Percentiles rank a stretch among this genome's conserved stretches.
Evolutionary conservation across 192 early-diverging fungal genomes (phyloP).

Genomic region (Phlyctochytrium arcticum): DNA sequence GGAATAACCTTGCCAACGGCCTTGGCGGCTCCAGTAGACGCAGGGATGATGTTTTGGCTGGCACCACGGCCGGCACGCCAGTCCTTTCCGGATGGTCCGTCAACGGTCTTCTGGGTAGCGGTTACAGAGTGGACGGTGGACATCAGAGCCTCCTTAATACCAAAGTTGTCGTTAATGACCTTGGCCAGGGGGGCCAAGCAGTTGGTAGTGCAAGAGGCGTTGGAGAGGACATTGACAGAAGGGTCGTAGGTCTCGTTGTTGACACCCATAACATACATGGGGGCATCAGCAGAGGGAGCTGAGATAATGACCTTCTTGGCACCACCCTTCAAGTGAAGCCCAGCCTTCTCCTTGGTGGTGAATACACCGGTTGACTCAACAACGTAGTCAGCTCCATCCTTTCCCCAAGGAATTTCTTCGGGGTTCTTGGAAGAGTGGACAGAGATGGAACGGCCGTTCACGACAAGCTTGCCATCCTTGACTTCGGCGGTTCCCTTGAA

Average conservation of each 20-base stretch:
- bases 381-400: conserved; percentile 79
- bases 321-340: conserved; percentile 81
- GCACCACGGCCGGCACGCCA: conserved; percentile 98
- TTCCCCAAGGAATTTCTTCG: conserved; percentile 85
- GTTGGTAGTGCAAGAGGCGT: conserved; percentile 99
- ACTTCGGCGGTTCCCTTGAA: conserved; percentile 78
- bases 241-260: conserved; percentile 91
- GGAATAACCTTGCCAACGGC: conserved; percentile 98
- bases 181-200: conserved; percentile 97
- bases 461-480: conserved; percentile 82
- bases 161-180: conserved; percentile 94
- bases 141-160: conserved; percentile 96
- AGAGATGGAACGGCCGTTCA: conserved; percentile 78
- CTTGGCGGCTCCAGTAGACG: conserved; percentile 97
- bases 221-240: conserved; percentile 82
- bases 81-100: conserved; percentile 95
- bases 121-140: conserved; percentile 98
- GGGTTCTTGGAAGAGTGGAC: conserved; percentile 78
- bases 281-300: conserved; percentile 92
- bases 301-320: conserved; percentile 99
- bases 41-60: conserved; percentile 96
- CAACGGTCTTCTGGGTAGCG: conserved; percentile 99
- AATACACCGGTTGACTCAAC: conserved; percentile 99
- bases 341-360: conserved; percentile 85
- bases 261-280: conserved; percentile 98